phyloP scores from a whole-genome alignment of 2,329 filamentous ascomycete genomes.

The Hortaea werneckii region DNA sequence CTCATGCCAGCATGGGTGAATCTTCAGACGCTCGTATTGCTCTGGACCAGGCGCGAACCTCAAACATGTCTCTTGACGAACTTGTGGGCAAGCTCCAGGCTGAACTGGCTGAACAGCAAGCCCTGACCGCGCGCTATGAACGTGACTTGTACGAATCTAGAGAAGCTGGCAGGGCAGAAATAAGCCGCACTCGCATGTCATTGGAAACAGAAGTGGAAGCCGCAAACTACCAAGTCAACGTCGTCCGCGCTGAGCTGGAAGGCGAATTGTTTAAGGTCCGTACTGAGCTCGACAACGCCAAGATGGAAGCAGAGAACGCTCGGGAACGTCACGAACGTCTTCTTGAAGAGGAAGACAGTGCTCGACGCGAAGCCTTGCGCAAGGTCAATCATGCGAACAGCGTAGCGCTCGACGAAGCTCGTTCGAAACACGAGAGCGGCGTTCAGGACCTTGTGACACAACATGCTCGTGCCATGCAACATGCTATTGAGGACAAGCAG shows the following conservation, averaged over 20 bases:
- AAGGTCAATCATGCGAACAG: slow-evolving; percentile 45
- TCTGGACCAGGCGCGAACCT: slow-evolving; percentile 36
- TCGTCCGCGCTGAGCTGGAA: slow-evolving; percentile 71
- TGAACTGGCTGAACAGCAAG: slow-evolving; percentile 64
- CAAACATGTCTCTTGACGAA: slow-evolving; percentile 19
- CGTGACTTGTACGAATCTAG: slow-evolving; percentile 76
- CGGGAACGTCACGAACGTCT: slow-evolving; percentile 76
- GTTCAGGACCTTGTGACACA: slow-evolving; percentile 46
- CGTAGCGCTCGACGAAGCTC: slow-evolving; percentile 45
- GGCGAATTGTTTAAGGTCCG: slow-evolving; percentile 64
- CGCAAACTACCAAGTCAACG: slow-evolving; percentile 76
- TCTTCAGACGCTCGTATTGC: slow-evolving; percentile 70
- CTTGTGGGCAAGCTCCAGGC: slow-evolving; percentile 26
- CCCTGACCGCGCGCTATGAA: slow-evolving; percentile 58
- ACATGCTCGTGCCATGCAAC: slow-evolving; percentile 37
- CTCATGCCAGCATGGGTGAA: slow-evolving; percentile 55
- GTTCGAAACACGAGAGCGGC: slow-evolving; percentile 42
- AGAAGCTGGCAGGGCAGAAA: slow-evolving; percentile 67
- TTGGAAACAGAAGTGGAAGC: slow-evolving; percentile 74
- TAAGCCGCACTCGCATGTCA: slow-evolving; percentile 67
- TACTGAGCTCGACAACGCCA: slow-evolving; percentile 65
- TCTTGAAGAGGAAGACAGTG: slow-evolving; percentile 67
- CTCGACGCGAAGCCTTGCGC: slow-evolving; percentile 50
- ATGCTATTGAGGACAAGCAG: slow-evolving; percentile 67
- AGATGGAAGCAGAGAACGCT: slow-evolving; percentile 68